A percentile compares a stretch with the other conserved stretches of the same genome.
Conservation (phyloP, 2,329 filamentous ascomycete species). For the Fusarium nisikadoi region DNA sequence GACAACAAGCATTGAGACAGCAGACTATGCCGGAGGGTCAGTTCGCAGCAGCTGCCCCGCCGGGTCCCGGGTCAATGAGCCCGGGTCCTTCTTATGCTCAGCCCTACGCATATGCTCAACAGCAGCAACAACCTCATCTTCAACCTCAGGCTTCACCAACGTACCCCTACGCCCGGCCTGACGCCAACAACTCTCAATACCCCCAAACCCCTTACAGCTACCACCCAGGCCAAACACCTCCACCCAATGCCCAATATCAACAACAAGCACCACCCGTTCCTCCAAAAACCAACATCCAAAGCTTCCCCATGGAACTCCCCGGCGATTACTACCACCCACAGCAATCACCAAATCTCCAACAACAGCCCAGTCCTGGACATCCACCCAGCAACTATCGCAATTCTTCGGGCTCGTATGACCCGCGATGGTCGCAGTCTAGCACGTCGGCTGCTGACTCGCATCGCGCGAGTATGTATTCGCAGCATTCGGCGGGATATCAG, state of each 20-base stretch:
- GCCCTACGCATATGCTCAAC: conserved; percentile 29
- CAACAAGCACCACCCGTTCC: conserved; percentile 42
- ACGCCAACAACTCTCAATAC: conserved; percentile 25
- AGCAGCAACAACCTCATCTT: conserved; percentile 28
- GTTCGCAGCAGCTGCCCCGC: not conserved
- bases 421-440: conserved; percentile 56
- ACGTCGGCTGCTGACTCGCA: conserved; percentile 36
- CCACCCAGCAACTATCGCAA: conserved; percentile 36
- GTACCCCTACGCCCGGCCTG: conserved; percentile 30
- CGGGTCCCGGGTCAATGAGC: conserved; percentile 15
- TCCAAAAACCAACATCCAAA: conserved; percentile 39
- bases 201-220: conserved; percentile 37
- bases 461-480: conserved; percentile 43
- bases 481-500: conserved; percentile 43
- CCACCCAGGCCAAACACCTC: conserved; percentile 33
- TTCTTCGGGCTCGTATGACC: conserved; percentile 45
- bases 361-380: conserved; percentile 38
- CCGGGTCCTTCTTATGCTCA: conserved; percentile 40
- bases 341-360: conserved; percentile 46
- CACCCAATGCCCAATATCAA: conserved; percentile 25
- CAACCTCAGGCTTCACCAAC: conserved; percentile 42
- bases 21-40: conserved; percentile 36
- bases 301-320: conserved; percentile 55
- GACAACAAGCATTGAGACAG: conserved; percentile 51
- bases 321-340: conserved; percentile 61